phyloP scores from a whole-genome alignment of 129 eudicot genomes.

The Glebionis coronaria region DNA sequence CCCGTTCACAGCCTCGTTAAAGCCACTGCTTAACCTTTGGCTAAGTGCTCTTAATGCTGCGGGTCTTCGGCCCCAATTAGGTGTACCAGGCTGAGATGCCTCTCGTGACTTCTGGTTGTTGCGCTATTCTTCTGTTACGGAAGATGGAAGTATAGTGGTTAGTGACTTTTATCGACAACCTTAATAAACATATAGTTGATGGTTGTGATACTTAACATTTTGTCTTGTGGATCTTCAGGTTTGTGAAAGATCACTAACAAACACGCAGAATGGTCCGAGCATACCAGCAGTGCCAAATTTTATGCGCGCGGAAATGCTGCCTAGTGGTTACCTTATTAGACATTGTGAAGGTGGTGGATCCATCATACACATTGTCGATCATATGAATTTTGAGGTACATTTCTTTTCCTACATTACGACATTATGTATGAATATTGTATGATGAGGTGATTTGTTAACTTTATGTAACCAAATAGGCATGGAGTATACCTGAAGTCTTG shows the following conservation, averaged over 20 bases:
- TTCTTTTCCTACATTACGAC: not conserved
- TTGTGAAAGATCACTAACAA: too few species aligned
- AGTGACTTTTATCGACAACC: conserved; percentile 1
- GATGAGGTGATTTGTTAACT: not conserved
- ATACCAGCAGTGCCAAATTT: conserved; percentile 90
- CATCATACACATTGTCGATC: conserved; percentile 86
- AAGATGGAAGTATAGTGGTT: conserved; percentile 97
- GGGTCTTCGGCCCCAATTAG: too few species aligned
- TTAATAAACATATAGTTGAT: not conserved
- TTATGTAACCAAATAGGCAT: conserved; percentile 41
- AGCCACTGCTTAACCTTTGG: too few species aligned
- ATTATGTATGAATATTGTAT: not conserved
- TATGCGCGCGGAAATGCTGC: conserved; percentile 91
- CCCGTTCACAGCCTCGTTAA: too few species aligned
- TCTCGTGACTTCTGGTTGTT: conserved; percentile 90
- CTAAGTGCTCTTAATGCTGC: too few species aligned
- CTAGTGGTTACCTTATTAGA: conserved; percentile 89
- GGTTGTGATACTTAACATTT: too few species aligned
- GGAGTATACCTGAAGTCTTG: conserved; percentile 93
- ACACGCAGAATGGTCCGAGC: too few species aligned
- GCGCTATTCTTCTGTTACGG: conserved; percentile 83
- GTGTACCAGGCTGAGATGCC: too few species aligned
- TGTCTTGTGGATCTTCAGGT: too few species aligned
- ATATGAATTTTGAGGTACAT: conserved; percentile 85
- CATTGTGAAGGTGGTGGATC: conserved; percentile 99